phyloP scores from a whole-genome alignment of 179 eudicot species.

The Camellia oleifera region DNA sequence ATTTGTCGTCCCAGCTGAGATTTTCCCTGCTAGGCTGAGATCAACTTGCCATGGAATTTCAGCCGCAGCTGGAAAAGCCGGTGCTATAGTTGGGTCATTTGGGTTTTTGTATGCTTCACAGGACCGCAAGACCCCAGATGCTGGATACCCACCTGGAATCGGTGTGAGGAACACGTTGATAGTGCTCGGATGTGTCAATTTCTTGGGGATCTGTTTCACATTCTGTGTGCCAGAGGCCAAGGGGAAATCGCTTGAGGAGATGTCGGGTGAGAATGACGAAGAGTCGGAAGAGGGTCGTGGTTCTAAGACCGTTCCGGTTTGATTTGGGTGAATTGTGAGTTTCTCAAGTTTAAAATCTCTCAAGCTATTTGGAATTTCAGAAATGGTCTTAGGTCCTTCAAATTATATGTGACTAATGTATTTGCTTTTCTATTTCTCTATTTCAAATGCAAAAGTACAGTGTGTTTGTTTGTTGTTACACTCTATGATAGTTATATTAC shows the following conservation, averaged over 20 bases:
- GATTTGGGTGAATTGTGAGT: neutral
- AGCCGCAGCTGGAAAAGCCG: constrained; percentile 41
- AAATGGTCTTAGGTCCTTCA: neutral
- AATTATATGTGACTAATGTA: neutral
- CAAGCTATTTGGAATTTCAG: neutral
- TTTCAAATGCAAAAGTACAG: too few species aligned
- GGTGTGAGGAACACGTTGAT: constrained; percentile 37
- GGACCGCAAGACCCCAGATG: too few species aligned
- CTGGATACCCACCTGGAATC: constrained; percentile 32
- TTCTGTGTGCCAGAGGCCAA: constrained; percentile 37
- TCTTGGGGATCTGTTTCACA: constrained; percentile 30
- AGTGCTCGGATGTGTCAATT: constrained; percentile 25
- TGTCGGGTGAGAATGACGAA: constrained; percentile 23
- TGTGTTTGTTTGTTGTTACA: too few species aligned
- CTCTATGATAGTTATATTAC: too few species aligned
- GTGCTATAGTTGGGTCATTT: constrained; percentile 40
- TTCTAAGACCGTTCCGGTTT: constrained; percentile 1
- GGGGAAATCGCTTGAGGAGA: constrained; percentile 40
- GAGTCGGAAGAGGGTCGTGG: neutral
- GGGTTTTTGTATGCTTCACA: constrained; percentile 35
- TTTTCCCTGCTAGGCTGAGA: constrained; percentile 40
- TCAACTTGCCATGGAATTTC: constrained; percentile 49
- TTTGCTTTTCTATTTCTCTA: neutral
- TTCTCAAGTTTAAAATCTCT: neutral
- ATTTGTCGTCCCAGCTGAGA: constrained; percentile 43